Evolutionary conservation across 345 rosid species (phyloP).

Genomic region (Salix koriyanagi): DNA sequence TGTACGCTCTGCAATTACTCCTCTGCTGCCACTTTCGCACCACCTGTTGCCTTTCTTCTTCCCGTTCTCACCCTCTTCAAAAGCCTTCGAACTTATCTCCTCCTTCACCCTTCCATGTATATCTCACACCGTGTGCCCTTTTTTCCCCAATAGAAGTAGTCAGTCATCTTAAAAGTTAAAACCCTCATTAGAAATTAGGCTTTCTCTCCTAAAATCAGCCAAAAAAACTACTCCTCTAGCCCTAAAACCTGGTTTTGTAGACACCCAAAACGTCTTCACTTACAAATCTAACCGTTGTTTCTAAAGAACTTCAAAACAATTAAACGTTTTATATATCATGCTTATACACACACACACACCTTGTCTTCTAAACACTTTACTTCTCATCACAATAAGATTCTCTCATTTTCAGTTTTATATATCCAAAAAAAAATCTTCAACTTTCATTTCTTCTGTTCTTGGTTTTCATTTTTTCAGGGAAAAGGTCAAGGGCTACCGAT

Average conservation of each 20-base stretch:
- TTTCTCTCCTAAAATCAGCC: background rate
- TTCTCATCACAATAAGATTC: background rate
- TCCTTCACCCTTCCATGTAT: background rate
- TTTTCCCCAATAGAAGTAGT: background rate
- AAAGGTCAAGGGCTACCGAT: background rate
- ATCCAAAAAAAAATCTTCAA: background rate
- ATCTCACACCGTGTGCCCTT: slow-evolving; percentile 4
- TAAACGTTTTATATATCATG: background rate
- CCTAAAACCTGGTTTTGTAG: background rate
- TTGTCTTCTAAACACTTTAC: background rate
- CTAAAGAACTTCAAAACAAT: background rate
- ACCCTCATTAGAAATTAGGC: background rate
- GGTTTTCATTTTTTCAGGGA: background rate
- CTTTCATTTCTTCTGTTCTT: background rate
- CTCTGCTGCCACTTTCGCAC: slow-evolving; percentile 41
- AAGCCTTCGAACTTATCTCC: slow-evolving; percentile 1
- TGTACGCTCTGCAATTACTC: slow-evolving; percentile 68
- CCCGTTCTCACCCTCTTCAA: slow-evolving; percentile 25
- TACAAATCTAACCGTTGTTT: background rate
- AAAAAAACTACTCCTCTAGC: background rate
- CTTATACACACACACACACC: background rate
- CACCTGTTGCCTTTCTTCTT: slow-evolving; percentile 26
- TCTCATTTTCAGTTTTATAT: background rate
- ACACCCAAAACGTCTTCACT: background rate
- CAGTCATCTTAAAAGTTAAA: background rate